These are phyloP conservation scores for Populus hybrid DNA, from an alignment of 441 rosid species.

Conservation along the genomic window DNA sequence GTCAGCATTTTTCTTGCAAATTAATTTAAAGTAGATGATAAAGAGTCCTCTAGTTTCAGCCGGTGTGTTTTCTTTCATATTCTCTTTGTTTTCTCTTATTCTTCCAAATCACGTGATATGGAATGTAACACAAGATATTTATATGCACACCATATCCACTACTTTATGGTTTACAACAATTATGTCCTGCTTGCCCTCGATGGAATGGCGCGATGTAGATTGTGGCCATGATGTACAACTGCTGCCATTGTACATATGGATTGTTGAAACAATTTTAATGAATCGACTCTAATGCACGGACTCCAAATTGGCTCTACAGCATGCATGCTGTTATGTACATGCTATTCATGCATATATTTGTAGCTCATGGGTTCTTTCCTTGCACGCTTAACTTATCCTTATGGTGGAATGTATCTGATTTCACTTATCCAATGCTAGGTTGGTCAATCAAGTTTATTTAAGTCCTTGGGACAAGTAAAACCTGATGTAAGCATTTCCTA, in stretches of 20 bases:
- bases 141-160: neutral
- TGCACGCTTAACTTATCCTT: neutral
- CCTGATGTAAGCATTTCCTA: neutral
- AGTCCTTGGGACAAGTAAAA: neutral
- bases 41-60: neutral
- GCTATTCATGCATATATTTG: neutral
- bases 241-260: neutral
- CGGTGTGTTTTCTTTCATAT: neutral
- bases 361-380: neutral
- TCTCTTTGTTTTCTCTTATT: neutral
- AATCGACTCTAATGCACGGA: neutral
- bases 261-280: neutral
- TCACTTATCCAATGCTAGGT: neutral
- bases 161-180: neutral
- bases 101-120: neutral
- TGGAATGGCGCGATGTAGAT: neutral
- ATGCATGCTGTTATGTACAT: neutral
- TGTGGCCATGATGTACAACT: neutral
- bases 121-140: neutral
- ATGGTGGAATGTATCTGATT: neutral
- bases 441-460: neutral
- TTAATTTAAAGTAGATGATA: neutral
- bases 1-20: neutral
- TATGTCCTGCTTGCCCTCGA: neutral
- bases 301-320: neutral